Conservation (phyloP, 2,329 filamentous ascomycete species). For the Botrytis sinoallii region DNA sequence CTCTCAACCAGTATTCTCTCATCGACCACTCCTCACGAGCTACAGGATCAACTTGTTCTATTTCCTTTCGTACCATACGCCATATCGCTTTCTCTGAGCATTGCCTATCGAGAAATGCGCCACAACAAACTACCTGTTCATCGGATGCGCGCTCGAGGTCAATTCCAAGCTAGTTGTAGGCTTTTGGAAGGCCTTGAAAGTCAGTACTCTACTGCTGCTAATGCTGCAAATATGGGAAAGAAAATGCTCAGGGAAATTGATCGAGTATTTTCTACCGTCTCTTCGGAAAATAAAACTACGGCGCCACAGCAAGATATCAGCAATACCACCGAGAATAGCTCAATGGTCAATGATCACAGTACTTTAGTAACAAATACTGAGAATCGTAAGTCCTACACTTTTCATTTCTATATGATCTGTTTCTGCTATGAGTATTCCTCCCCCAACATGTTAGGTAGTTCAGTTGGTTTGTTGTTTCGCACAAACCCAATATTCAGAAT, state of each 20-base stretch:
- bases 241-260: conserved; percentile 32
- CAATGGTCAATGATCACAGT: background rate
- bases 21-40: conserved; percentile 24
- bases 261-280: conserved; percentile 26
- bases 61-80: conserved; percentile 61
- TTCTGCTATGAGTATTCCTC: background rate
- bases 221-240: conserved; percentile 30
- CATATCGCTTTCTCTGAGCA: conserved; percentile 57
- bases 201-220: conserved; percentile 54
- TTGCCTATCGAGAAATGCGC: conserved; percentile 62
- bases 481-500: background rate
- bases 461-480: background rate
- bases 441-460: background rate
- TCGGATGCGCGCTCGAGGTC: conserved; percentile 51
- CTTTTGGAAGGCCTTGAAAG: conserved; percentile 52
- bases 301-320: background rate
- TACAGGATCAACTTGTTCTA: conserved; percentile 43
- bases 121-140: conserved; percentile 59
- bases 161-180: conserved; percentile 54
- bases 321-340: background rate
- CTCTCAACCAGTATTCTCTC: conserved; percentile 27
- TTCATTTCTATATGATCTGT: background rate
- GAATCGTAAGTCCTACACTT: background rate
- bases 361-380: background rate
- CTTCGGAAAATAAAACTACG: background rate